A percentile compares a stretch with the other conserved stretches of the same genome.
These are phyloP conservation scores for Coemansia sp. DNA, from an alignment of 192 early-diverging fungal genomes.

Conservation along the genomic window DNA sequence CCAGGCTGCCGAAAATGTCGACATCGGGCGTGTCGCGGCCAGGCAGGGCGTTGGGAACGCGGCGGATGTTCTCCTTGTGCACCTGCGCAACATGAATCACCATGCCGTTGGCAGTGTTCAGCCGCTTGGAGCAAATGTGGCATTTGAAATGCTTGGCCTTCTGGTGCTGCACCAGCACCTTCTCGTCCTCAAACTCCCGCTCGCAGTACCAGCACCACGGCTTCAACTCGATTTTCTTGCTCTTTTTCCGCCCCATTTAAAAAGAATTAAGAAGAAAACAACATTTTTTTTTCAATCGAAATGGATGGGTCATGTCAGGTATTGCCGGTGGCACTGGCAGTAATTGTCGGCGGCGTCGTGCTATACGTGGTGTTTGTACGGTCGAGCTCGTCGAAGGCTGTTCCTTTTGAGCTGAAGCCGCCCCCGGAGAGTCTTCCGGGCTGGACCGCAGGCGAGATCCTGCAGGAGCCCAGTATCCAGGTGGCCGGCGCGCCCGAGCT, in stretches of 20 bases:
- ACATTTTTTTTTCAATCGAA: background rate
- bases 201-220: conserved; percentile 97
- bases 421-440: conserved; percentile 39
- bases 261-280: conserved; percentile 2
- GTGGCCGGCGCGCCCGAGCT: conserved; percentile 24
- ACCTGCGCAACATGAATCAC: conserved; percentile 87
- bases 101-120: conserved; percentile 89
- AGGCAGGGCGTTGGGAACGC: conserved; percentile 77
- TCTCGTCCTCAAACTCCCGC: conserved; percentile 93
- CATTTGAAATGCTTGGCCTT: conserved; percentile 95
- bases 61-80: conserved; percentile 80
- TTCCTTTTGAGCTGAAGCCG: conserved; percentile 43
- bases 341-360: conserved; percentile 17
- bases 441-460: conserved; percentile 24
- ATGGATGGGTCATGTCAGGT: conserved; percentile 21
- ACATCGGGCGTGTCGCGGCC: conserved; percentile 83
- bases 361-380: conserved; percentile 23
- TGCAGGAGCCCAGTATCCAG: conserved; percentile 29
- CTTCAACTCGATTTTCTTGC: conserved; percentile 63
- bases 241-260: conserved; percentile 56
- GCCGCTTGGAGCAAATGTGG: conserved; percentile 73
- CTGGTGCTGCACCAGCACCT: conserved; percentile 90
- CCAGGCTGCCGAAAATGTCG: conserved; percentile 94
- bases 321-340: conserved; percentile 22
- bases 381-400: conserved; percentile 15